phyloP scores from a whole-genome alignment of 78 protist species.

The Isochrysis galbana region DNA sequence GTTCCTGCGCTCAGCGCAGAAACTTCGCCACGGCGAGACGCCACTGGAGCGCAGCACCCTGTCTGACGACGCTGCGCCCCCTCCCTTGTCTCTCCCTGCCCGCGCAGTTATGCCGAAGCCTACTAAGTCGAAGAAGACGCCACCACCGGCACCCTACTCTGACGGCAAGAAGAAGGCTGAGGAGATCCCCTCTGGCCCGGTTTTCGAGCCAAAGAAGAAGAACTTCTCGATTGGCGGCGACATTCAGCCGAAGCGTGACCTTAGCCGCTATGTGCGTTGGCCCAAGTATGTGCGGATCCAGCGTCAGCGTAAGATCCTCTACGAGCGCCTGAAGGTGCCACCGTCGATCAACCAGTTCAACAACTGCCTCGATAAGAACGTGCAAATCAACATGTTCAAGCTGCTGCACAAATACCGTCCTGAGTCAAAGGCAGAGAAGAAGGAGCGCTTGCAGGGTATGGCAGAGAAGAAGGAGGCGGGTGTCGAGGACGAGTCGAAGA shows the following conservation, averaged over 20 bases:
- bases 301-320: constrained; percentile 89
- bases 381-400: constrained; percentile 73
- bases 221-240: constrained; percentile 80
- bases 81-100: too few species aligned
- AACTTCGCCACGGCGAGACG: too few species aligned
- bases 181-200: not conserved
- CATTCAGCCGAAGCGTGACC: constrained; percentile 74
- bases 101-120: constrained; percentile 17
- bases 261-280: constrained; percentile 90
- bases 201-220: constrained; percentile 35
- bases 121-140: not conserved
- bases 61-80: too few species aligned
- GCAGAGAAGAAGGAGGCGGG: constrained; percentile 70
- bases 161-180: not conserved
- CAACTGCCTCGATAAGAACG: constrained; percentile 83
- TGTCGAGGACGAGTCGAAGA: not conserved
- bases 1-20: too few species aligned
- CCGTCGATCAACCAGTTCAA: constrained; percentile 96
- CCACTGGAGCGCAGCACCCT: too few species aligned
- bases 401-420: constrained; percentile 93
- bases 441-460: constrained; percentile 64
- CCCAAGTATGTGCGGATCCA: constrained; percentile 95
- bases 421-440: constrained; percentile 83
- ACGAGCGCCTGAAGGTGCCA: constrained; percentile 93
- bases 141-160: constrained; percentile 3